phyloP scores from a whole-genome alignment of 805 yeast species.

The Torulaspora gathmanii region DNA sequence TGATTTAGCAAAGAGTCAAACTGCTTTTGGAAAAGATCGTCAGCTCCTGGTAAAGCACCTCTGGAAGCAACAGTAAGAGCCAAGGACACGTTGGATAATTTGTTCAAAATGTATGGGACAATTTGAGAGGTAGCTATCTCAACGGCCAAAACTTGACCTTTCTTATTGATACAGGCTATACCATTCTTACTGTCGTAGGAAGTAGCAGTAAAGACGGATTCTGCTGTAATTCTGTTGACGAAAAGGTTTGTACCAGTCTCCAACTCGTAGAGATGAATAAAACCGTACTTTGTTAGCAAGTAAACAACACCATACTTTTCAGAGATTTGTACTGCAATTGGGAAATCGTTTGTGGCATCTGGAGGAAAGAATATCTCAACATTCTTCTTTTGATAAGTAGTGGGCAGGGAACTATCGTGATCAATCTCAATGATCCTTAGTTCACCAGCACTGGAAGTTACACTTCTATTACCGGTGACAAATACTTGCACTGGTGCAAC shows the following conservation, averaged over 20 bases:
- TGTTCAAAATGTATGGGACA: slow-evolving; percentile 83
- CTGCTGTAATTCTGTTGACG: slow-evolving; percentile 93
- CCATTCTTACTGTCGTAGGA: slow-evolving; percentile 70
- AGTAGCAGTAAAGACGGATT: slow-evolving; percentile 88
- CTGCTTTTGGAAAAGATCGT: slow-evolving; percentile 82
- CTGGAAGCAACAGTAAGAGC: slow-evolving; percentile 88
- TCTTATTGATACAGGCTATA: slow-evolving; percentile 86
- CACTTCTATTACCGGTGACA: slow-evolving; percentile 86
- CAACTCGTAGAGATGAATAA: slow-evolving; percentile 90
- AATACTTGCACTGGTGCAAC: slow-evolving; percentile 74
- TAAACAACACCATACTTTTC: slow-evolving; percentile 82
- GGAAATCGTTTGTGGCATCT: slow-evolving; percentile 94
- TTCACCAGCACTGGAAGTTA: slow-evolving; percentile 69
- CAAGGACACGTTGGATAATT: slow-evolving; percentile 77
- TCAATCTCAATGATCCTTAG: slow-evolving; percentile 94
- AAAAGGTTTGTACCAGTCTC: slow-evolving; percentile 90
- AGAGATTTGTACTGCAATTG: slow-evolving; percentile 84
- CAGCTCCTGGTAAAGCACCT: slow-evolving; percentile 98
- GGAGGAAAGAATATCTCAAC: slow-evolving; percentile 95
- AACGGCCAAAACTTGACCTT: slow-evolving; percentile 92
- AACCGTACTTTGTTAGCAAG: slow-evolving; percentile 90
- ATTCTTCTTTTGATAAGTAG: slow-evolving; percentile 71
- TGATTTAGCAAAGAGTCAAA: slow-evolving; percentile 77
- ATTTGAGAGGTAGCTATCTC: slow-evolving; percentile 80
- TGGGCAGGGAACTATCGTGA: slow-evolving; percentile 80